Conservation (phyloP, 225 moss, liverwort and hornwort species). For the Anthoceros angustus region DNA sequence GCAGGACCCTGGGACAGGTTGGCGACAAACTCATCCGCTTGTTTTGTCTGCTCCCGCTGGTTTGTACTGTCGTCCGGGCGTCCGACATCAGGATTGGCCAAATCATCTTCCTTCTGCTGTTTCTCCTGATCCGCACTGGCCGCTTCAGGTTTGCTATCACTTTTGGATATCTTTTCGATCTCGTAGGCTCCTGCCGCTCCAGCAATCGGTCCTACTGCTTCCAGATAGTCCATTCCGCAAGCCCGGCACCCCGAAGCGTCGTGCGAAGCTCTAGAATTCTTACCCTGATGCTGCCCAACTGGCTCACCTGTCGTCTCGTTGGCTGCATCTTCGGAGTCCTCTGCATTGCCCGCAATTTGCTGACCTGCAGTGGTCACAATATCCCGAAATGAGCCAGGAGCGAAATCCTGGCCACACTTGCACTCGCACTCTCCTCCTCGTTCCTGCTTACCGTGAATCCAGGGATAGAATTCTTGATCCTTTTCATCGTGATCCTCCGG, state of each 20-base stretch:
- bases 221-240: not conserved
- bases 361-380: too few species aligned
- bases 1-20: too few species aligned
- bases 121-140: too few species aligned
- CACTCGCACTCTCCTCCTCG: not conserved
- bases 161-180: not conserved
- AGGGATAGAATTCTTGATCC: not conserved
- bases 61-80: not conserved
- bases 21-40: too few species aligned
- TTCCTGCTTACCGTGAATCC: not conserved
- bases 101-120: too few species aligned
- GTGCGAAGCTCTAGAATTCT: too few species aligned
- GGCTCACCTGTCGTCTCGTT: too few species aligned
- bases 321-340: too few species aligned
- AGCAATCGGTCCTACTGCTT: not conserved
- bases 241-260: not conserved
- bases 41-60: not conserved
- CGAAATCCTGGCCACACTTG: not conserved
- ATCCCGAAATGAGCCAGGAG: not conserved
- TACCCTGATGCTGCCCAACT: not conserved
- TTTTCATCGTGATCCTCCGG: not conserved
- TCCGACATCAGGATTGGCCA: too few species aligned
- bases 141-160: too few species aligned
- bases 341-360: too few species aligned
- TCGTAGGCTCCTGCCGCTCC: not conserved